Percentiles rank a stretch among this genome's conserved stretches.
Conservation (phyloP, 768 basidiomycete species). For the Kwoniella heveanensis region DNA sequence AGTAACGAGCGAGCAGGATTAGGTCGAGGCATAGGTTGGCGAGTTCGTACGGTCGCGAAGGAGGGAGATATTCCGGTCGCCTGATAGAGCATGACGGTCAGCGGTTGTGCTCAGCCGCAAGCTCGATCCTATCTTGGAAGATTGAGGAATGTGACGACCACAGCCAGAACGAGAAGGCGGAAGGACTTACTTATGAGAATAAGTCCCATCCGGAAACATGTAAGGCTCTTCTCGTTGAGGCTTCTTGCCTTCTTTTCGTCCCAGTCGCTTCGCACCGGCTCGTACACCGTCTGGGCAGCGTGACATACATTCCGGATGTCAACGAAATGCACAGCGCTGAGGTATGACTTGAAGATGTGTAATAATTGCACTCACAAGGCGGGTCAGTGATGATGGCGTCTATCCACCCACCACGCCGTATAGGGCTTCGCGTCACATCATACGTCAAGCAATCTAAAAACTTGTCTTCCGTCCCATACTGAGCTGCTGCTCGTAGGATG, state of each 20-base stretch:
- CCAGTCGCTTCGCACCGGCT: slow-evolving; percentile 59
- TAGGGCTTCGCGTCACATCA: slow-evolving; percentile 87
- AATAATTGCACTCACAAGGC: slow-evolving; percentile 67
- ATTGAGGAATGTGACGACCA: too few species aligned
- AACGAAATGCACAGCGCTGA: too few species aligned
- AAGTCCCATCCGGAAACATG: slow-evolving; percentile 52
- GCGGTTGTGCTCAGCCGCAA: too few species aligned
- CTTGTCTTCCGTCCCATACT: slow-evolving; percentile 74
- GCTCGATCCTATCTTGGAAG: too few species aligned
- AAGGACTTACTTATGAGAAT: slow-evolving; percentile 57
- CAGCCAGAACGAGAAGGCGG: too few species aligned
- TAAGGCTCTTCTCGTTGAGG: slow-evolving; percentile 48
- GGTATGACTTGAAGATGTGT: too few species aligned
- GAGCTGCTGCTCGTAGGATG: slow-evolving; percentile 74
- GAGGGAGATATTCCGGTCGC: slow-evolving; percentile 71
- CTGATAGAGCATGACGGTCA: slow-evolving; percentile 1
- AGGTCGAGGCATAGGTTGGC: slow-evolving; percentile 79
- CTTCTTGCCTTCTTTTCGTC: slow-evolving; percentile 46
- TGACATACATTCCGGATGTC: neutral
- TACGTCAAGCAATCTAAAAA: slow-evolving; percentile 87
- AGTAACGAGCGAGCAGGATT: slow-evolving; percentile 74
- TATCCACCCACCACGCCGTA: slow-evolving; percentile 83
- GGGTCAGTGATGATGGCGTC: slow-evolving; percentile 95
- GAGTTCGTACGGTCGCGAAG: slow-evolving; percentile 89
- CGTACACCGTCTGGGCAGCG: slow-evolving; percentile 75